Conservation (phyloP, 2,329 filamentous ascomycete species). For the Daldinia sp. region DNA sequence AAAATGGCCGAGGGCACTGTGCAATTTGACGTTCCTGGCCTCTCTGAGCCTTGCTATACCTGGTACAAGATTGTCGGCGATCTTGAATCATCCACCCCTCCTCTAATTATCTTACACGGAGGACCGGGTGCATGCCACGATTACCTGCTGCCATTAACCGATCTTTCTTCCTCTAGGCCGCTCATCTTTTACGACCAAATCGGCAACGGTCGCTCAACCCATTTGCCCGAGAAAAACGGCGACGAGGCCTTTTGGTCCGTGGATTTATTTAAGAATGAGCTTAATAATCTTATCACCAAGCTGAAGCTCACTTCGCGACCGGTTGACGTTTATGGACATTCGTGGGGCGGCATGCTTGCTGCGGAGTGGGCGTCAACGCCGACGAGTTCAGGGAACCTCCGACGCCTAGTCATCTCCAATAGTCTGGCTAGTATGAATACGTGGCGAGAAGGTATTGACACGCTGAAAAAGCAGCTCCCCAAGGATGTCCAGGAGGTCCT, state of each 20-base stretch:
- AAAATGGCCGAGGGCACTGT: conserved; percentile 9
- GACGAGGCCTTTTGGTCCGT: conserved; percentile 62
- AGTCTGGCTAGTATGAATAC: conserved; percentile 50
- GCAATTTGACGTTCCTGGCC: conserved; percentile 13
- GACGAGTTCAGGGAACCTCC: conserved; percentile 40
- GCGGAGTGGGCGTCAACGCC: conserved; percentile 55
- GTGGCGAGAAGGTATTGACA: conserved; percentile 39
- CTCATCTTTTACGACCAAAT: conserved; percentile 68
- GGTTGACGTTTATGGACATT: conserved; percentile 62
- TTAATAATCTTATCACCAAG: conserved; percentile 60
- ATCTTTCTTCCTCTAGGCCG: conserved; percentile 56
- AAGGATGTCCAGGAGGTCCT: conserved; percentile 42
- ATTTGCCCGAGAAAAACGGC: conserved; percentile 58
- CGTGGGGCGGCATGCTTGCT: conserved; percentile 66
- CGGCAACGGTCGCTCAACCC: conserved; percentile 63
- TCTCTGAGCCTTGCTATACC: conserved; percentile 23
- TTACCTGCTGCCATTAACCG: conserved; percentile 56
- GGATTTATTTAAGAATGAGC: conserved; percentile 61
- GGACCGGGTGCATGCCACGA: conserved; percentile 58
- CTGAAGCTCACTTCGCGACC: conserved; percentile 53
- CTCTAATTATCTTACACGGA: conserved; percentile 46
- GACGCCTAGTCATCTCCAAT: conserved; percentile 48
- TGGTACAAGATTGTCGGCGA: conserved; percentile 42
- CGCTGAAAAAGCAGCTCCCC: conserved; percentile 42
- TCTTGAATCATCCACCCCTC: conserved; percentile 27